Evolutionary conservation across 2,329 filamentous ascomycete genomes (phyloP), one percentile per base, ranked within the genome.

Genomic region (Ceratocystis papillata): DNA sequence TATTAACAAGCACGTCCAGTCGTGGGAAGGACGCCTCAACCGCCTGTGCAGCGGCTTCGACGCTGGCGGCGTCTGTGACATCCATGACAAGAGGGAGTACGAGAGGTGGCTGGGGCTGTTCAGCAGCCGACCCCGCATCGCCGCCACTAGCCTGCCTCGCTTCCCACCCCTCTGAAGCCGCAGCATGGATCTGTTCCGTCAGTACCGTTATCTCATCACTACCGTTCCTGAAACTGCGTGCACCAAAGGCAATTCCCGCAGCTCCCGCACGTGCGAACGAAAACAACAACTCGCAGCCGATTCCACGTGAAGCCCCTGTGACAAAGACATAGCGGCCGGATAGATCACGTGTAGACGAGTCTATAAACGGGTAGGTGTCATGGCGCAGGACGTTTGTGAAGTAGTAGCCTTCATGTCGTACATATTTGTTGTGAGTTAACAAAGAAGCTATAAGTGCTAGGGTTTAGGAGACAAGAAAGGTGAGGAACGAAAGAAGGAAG

Each of bases 251-350:
- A 66, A 87, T 81, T 33, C 74, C 72, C 0, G 78, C 76, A 37
- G 78, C 79, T 3, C 80, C 80, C 3, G 83, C 82, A 69, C 74
- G 74, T 22, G 82, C 83, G 70, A 79, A 86, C 8, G 80, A 79
- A n/a, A 81, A 70, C 0, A 82, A 82, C 2, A 79, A 81, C 15
- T 78, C 77, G 2, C 75, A 75, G 5, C 84, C 83, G 45, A 84
- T 78, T 2, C 82, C 82, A 48, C 78, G 79, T 2, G 79, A 80
- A 0, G 79, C 82, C 7, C 83, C 83, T 0, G 78, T 82, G 63
- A 86, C 78, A 67, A 87, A 76, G 59, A 78, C 72, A 6, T 72
- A 71, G 63, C 75, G 76, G 5, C 74, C 74, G 3, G 70, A 63
- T 37, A 79, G 76, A 68, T 79, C 70, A 45, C 72, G 70, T 4